Base-by-base conservation (phyloP, 306 rosid genomes). In the Inga oerstediana region DNA sequence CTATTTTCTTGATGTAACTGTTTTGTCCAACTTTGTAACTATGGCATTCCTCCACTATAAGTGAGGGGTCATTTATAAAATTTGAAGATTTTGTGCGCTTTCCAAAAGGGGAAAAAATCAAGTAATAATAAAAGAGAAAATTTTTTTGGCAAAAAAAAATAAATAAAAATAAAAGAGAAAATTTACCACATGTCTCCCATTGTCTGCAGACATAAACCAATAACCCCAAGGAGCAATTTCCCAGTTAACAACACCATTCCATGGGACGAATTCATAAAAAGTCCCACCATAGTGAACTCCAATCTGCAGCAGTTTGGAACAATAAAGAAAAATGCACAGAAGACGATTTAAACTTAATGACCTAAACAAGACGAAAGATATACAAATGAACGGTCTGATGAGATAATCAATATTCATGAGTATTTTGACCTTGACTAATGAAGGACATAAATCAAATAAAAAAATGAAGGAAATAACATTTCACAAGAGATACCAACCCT, bases 211-310 rank as follows among this genome's bases (percentile, higher is more conserved):
- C 78, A 95, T 83, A 62, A 67, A 86, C 98, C 98, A 95, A 82
- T 83, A 75, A 76, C 98, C 98, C 98, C 98, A 93, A 74, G 91
- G 83, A 88, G 91, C n/a, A 65, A 95, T 49, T 89, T 95, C 97
- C 98, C 98, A 95, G 78, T 76, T 82, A 44, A 95, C 89, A 84
- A 49, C 78, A 81, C 98, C 94, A 84, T 90, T 91, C 98, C 98
- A 95, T 20, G 98, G 98, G 79, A 92, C 98, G 86, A 93, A 93
- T 85, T 95, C 98, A 84, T 95, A 92, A 76, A 93, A 93, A 2
- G 54, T 89, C 78, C 98, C 98, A 82, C 84, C 93, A 84, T 39
- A 87, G 74, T 93, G 98, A 79, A 95, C 84, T 83, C 97, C 98
- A 82, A 95, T 87, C 98, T 95, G 96, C 82, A 79, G 9, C 72